Base-by-base conservation (phyloP, 2,329 filamentous ascomycete genomes). In the Venturia oleaginea region DNA sequence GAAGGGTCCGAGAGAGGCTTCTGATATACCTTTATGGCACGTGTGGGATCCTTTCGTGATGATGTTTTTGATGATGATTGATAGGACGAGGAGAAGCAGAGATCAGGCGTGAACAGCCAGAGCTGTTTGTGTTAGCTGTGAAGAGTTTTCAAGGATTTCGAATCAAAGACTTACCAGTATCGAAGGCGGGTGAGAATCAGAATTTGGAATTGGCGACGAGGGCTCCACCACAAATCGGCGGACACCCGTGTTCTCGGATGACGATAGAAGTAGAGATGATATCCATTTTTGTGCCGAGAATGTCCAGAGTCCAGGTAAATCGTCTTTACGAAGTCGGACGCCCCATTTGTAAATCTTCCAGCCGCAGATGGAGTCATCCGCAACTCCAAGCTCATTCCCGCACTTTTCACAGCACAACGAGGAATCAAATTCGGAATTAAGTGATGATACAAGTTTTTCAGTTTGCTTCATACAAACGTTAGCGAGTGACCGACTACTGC, bases 161-260 rank as follows among this genome's bases (percentile, higher is more conserved):
- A 17, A 38, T 24, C 10, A 22, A 22, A 32, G 15, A 64, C 64
- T 65, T 32, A 64, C 62, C 30, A 66, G 63, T 32, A 65, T 57
- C 7, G 51, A 57, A 34, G 51, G 30, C n/a, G 51, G 62, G 13
- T 4, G 22, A 42, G 30, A 43, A 5, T 27, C 24, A 11, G 37
- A 32, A 17, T 34, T 46, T n/a, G 46, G 5, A 1, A 6, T n/a
- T 22, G 34, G 22, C 17, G 37, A 30, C 4, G 54, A 76, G 59
- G 87, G 85, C 68, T 87, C 84, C 1, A 88, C 79, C 62, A 84
- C 66, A 72, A 86, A 85, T 68, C 83, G 81, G 22, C 83, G 79
- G 3, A 81, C 75, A 43, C 82, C 83, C 67, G 80, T 78, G 65
- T 79, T 80, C 30, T 86, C 83, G 48, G 84, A 80, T 5, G 83